phyloP scores from a whole-genome alignment of 2,329 filamentous ascomycete genomes.

The Trichoderma brevicompactum region DNA sequence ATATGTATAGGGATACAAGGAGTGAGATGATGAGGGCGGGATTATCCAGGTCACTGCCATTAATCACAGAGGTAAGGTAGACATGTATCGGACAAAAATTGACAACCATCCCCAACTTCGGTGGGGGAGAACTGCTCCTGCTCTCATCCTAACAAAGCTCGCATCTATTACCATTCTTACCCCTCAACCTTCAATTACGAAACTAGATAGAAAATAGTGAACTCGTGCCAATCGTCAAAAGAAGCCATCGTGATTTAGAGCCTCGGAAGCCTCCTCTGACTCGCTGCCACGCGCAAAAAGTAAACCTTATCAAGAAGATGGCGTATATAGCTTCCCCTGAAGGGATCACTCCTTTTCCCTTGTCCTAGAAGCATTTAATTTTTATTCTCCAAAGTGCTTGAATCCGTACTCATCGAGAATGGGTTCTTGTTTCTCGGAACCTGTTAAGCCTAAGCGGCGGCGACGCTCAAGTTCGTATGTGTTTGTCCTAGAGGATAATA shows the following conservation, averaged over 20 bases:
- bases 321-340: not conserved
- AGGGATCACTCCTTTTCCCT: too few species aligned
- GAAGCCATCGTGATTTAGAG: not conserved
- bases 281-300: not conserved
- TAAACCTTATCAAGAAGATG: not conserved
- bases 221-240: not conserved
- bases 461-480: not conserved
- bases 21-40: not conserved
- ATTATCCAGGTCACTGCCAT: too few species aligned
- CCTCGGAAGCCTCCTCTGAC: not conserved
- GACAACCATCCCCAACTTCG: too few species aligned
- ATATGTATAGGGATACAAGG: too few species aligned
- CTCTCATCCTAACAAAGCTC: too few species aligned
- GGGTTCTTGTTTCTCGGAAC: constrained; percentile 10
- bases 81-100: too few species aligned
- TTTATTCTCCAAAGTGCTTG: not conserved
- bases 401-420: not conserved
- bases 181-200: too few species aligned
- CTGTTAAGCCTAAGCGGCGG: not conserved
- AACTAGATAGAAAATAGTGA: not conserved
- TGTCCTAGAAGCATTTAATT: not conserved
- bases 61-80: too few species aligned
- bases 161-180: too few species aligned
- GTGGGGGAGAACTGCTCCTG: too few species aligned
- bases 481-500: not conserved